Conservation (phyloP, 73 alveolate genomes). For the Stentor roeselii region DNA sequence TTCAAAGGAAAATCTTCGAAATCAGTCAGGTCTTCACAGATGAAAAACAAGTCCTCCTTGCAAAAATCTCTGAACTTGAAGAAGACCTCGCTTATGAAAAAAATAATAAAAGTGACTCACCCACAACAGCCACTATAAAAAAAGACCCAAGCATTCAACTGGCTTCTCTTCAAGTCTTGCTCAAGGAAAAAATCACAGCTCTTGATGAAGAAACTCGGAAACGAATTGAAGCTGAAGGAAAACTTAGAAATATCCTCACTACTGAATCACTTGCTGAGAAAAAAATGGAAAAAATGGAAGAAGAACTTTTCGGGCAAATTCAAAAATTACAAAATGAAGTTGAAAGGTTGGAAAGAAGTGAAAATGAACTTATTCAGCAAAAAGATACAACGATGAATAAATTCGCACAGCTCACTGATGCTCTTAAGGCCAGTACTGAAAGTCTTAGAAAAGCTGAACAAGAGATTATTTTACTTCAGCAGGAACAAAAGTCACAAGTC, state of each 20-base stretch:
- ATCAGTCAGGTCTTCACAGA: not conserved
- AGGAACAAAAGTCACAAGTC: slow-evolving; percentile 32
- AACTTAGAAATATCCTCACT: not conserved
- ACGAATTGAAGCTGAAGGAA: not conserved
- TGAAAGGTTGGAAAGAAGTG: not conserved
- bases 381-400: not conserved
- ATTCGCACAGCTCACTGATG: not conserved
- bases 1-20: not conserved
- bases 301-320: slow-evolving; percentile 1
- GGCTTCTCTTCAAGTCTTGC: not conserved
- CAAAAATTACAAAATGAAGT: slow-evolving; percentile 20
- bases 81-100: not conserved
- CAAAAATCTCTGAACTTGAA: not conserved
- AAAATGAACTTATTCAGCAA: slow-evolving; percentile 11
- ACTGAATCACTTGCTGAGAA: slow-evolving; percentile 30
- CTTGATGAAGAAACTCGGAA: slow-evolving; percentile 18
- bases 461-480: not conserved
- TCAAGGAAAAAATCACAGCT: not conserved
- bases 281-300: not conserved
- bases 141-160: slow-evolving; percentile 6
- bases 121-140: not conserved
- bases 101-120: no score
- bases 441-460: slow-evolving; percentile 8
- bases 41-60: not conserved
- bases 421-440: not conserved